Evolutionary conservation across 1,284 basidiomycete genomes (phyloP), one percentile per base, ranked within the genome.

Genomic region (Trametes sp.): DNA sequence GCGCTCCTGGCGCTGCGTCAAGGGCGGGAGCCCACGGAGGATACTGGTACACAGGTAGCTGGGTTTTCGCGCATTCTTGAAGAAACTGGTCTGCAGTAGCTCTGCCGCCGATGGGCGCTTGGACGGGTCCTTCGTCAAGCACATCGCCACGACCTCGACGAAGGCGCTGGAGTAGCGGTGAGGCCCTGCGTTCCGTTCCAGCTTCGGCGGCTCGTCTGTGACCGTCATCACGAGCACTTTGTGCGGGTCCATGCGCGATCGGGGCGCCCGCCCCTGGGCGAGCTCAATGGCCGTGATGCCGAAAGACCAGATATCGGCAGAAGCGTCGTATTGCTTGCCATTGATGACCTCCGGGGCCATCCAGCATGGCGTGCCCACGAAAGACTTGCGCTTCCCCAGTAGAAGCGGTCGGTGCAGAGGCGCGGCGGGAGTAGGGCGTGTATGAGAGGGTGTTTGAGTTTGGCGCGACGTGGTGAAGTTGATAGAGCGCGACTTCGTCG

Each of bases 361-460:
- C 93, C 94, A 96, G 72, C 92, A 94, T 1, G 95, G 95, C 85
- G 95, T 96, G 53, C 95, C 95, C 21, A 96, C 95, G 72, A 96
- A 96, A 10, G 90, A 93, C 74, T 91, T 93, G 60, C 93, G 84
- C 70, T 91, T 93, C 41, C 86, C 87, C 21, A 87, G 79, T 56
- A 73, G 79, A 26, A 68, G 63, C 3, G 69, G 70, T 13, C 63
- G 48, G 63, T 72, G 69, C 1, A 59, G 48, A 31, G 66, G 67
- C 4, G 68, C 59, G 66, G 66, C 62, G 21, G 61, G 52, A 36
- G 58, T 45, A 42, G 69, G 60, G 35, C 59, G 59, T 13, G 57
- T 14, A 48, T 29, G 38, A 10, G 64, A 36, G 49, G 67, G 46
- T n/a, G 28, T 6, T 14, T 41, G 38, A 16, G 38, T 19, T 7